Base-by-base conservation (phyloP, 495 filamentous ascomycete genomes). In the Podospora didyma region DNA sequence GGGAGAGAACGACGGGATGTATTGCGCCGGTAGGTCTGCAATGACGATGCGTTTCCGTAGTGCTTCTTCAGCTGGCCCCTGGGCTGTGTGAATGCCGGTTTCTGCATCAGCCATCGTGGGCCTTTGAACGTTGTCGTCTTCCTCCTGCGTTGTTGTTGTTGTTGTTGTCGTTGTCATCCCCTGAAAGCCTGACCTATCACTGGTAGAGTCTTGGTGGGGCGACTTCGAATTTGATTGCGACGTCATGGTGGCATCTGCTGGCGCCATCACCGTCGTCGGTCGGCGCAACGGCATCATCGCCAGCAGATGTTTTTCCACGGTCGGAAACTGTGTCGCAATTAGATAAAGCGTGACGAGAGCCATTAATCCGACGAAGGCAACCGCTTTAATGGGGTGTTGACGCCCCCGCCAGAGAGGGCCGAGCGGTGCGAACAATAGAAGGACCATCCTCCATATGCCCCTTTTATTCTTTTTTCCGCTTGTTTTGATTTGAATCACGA, bases 11-110 rank as follows among this genome's bases (percentile, higher is more conserved):
- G 65, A 53, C 3, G 70, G 74, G 20, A 75, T 53, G 49, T 68
- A 60, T 20, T 70, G 66, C 4, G 64, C 39, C 3, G 77, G 71
- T 1, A 80, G 66, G 49, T 69, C 60, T 42, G 54, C 59, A 22
- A 71, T 55, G 46, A 77, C 46, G 48, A 65, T 66, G 0, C 62
- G 39, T 17, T 42, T 5, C 39, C n/a, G 39, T 4, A 14, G 39
- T 17, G 12, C 4, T 7, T 14, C 7, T 16, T 14, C n/a, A 12
- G 39, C 12, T 17, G 39, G n/a, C 5, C n/a, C 39, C 12, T 42
- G 14, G 12, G 39, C 6, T 17, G 5, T 14, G 39, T 42, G 4
- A 17, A 17, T 42, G 26, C 9, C 26, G 26, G 26, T 31, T 31
- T 31, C 26, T 4, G 26, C 9, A 31, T 31, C 26, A 42, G 6